phyloP scores from a whole-genome alignment of 257 asterid species.

The Solanum ahanhuiri region DNA sequence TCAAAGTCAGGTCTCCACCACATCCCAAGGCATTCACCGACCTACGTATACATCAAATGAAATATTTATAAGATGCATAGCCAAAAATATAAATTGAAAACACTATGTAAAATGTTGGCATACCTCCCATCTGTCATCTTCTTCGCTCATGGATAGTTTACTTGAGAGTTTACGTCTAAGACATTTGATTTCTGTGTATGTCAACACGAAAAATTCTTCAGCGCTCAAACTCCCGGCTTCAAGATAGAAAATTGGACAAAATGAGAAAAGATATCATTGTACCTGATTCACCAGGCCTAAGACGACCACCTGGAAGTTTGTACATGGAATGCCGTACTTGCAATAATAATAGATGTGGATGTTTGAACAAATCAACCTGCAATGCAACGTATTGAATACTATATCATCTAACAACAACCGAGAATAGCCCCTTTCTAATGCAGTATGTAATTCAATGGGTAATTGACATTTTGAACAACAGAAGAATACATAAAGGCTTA shows the following conservation, averaged over 20 bases:
- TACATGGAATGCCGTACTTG: conserved; percentile 58
- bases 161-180: conserved; percentile 79
- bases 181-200: conserved; percentile 52
- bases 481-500: background rate
- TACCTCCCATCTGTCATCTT: conserved; percentile 73
- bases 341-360: conserved; percentile 75
- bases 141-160: conserved; percentile 55
- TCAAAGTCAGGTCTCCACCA: conserved; percentile 89
- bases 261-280: background rate
- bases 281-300: conserved; percentile 87
- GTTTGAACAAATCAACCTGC: conserved; percentile 83
- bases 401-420: background rate
- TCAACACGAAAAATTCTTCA: background rate
- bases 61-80: background rate
- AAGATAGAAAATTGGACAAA: background rate
- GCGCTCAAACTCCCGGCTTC: background rate
- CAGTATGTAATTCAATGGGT: background rate
- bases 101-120: background rate
- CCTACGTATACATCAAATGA: conserved; percentile 24
- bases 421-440: background rate
- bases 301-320: conserved; percentile 86
- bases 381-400: background rate
- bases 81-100: background rate
- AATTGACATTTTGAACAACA: background rate
- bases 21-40: conserved; percentile 80